These are phyloP conservation scores for Phoma sp. DNA, from an alignment of 2,329 filamentous ascomycete genomes.

Conservation along the genomic window DNA sequence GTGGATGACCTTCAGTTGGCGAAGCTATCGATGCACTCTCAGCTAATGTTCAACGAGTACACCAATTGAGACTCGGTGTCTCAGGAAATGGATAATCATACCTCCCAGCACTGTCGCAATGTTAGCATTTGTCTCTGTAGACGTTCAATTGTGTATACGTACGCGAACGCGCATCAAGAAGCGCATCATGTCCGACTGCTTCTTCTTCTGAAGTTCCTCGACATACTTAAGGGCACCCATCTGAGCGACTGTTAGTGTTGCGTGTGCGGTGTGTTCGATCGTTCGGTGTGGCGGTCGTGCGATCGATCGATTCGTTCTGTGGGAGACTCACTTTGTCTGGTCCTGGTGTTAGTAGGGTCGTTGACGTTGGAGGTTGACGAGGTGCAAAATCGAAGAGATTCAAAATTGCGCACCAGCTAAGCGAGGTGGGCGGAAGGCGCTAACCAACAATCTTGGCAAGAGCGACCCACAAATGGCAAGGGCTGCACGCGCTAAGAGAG, in stretches of 20 bases:
- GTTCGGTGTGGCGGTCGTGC: constrained; percentile 4
- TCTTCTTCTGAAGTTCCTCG: constrained; percentile 99
- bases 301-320: constrained; percentile 11
- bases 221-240: constrained; percentile 99
- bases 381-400: constrained; percentile 12
- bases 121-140: constrained; percentile 35
- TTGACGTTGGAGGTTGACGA: constrained; percentile 19
- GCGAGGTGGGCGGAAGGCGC: constrained; percentile 14
- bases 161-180: constrained; percentile 88
- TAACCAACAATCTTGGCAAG: constrained; percentile 11
- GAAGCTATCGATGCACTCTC: constrained; percentile 99
- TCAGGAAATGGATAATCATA: constrained; percentile 53
- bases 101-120: constrained; percentile 84
- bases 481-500: constrained; percentile 2
- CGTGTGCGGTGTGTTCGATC: constrained; percentile 4
- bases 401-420: constrained; percentile 14
- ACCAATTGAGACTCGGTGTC: constrained; percentile 50
- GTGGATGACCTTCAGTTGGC: constrained; percentile 99
- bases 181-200: constrained; percentile 99
- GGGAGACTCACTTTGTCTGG: constrained; percentile 21
- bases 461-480: constrained; percentile 1
- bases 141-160: constrained; percentile 31
- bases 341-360: constrained; percentile 22
- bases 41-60: constrained; percentile 99
- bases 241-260: constrained; percentile 52